Base-by-base conservation (phyloP, 306 rosid species). In the Cajanus cajan region DNA sequence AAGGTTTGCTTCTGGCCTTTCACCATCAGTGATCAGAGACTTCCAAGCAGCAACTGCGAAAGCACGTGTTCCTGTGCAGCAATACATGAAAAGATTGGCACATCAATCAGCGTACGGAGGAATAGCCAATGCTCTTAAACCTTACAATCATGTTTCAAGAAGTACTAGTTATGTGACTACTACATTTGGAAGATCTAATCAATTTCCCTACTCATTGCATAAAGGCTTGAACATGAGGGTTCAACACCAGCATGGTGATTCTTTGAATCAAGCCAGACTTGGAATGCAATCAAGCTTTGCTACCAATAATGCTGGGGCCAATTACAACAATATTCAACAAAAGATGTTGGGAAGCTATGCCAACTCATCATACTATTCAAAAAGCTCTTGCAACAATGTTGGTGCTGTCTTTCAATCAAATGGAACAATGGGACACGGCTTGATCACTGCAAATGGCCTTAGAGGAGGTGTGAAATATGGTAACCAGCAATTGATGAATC, bases 1-100 rank as follows among this genome's bases (percentile, higher is more conserved):
- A 82, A 87, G 51, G 36, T 88, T 92, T 16, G 90, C 89, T 8
- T 13, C 63, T 6, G 74, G 84, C 19, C 80, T 86, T 25, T 78
- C 90, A 13, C 1, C 62, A 0, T 21, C 68, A 4, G 0, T 78
- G 33, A 55, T 82, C 39, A 68, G 15, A 48, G 73, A 67, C 3
- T 9, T 61, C 5, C 82, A 73, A 70, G n/a, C 9, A 45, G 62
- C 52, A 28, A 1, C 12, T 3, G 33, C 22, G 2, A 66, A 47
- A 8, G 31, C 45, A 0, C 70, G 16, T 41, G 34, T 11, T 6
- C 79, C 68, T 0, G 16, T 19, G 6, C 66, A 45, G 0, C 79
- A 55, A 45, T 70, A 75, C n/a, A 2, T 74, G 54, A 37, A 10
- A 70, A 19, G 14, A 43, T 0, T 28, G n/a, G 18, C 45, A 34